Evolutionary conservation across 495 filamentous ascomycete species (phyloP).

Genomic region (Podospora pseudopauciseta): DNA sequence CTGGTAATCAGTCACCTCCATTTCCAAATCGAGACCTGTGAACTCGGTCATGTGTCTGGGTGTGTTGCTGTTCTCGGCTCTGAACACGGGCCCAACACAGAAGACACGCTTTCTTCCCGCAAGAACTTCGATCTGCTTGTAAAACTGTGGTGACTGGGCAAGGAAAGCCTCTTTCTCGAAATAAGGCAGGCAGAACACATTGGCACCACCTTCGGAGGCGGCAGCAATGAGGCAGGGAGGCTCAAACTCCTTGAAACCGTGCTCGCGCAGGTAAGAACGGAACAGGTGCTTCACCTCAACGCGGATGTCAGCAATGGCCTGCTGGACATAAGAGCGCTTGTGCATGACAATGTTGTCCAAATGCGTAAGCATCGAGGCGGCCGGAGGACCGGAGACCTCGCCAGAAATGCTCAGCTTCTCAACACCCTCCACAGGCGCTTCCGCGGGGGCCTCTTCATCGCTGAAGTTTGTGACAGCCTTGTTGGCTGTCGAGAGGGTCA

Average conservation of each 20-base stretch:
- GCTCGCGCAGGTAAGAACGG: constrained; percentile 68
- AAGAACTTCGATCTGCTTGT: constrained; percentile 95
- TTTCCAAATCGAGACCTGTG: constrained; percentile 94
- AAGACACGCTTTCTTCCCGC: constrained; percentile 88
- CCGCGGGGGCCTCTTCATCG: constrained; percentile 51
- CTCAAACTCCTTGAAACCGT: constrained; percentile 82
- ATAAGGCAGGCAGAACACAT: constrained; percentile 89
- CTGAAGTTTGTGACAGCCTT: constrained; percentile 63
- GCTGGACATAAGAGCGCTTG: constrained; percentile 80
- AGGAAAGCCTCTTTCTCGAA: constrained; percentile 82
- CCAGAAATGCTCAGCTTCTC: constrained; percentile 47
- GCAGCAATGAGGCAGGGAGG: constrained; percentile 85
- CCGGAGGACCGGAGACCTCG: constrained; percentile 56
- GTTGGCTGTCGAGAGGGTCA: constrained; percentile 66
- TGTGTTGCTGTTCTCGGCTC: constrained; percentile 95
- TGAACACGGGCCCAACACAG: constrained; percentile 84
- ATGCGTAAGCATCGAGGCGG: constrained; percentile 70
- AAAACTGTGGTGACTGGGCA: constrained; percentile 67
- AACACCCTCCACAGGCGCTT: constrained; percentile 36
- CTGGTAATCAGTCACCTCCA: constrained; percentile 88
- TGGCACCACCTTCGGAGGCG: constrained; percentile 89
- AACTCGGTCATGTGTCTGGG: constrained; percentile 97
- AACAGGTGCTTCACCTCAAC: constrained; percentile 79
- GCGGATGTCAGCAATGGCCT: constrained; percentile 78
- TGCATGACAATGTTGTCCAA: constrained; percentile 89